A percentile compares a stretch with the other conserved stretches of the same genome.
Conservation (phyloP, 2,329 filamentous ascomycete species). For the Aureobasidium zeae region DNA sequence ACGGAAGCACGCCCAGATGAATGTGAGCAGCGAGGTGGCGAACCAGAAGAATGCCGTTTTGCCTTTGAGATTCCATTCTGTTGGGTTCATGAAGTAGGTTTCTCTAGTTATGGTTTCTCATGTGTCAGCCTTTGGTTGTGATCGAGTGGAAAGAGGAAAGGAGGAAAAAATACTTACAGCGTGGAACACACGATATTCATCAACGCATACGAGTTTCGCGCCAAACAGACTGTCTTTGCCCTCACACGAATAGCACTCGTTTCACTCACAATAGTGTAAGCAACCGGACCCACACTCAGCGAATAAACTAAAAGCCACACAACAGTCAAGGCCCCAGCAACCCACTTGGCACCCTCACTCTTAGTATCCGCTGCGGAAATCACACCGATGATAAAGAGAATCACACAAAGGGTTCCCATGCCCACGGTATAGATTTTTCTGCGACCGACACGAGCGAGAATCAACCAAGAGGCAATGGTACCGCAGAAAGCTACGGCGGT, state of each 20-base stretch:
- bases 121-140: constrained; percentile 28
- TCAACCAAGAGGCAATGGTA: constrained; percentile 35
- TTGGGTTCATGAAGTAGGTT: constrained; percentile 36
- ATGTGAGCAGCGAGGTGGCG: constrained; percentile 26
- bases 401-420: background rate
- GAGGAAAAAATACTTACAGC: background rate
- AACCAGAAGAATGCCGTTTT: constrained; percentile 38
- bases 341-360: constrained; percentile 30
- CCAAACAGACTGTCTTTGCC: constrained; percentile 31
- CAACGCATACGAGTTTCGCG: constrained; percentile 33
- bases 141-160: background rate
- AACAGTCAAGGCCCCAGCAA: constrained; percentile 32
- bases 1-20: constrained; percentile 32
- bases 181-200: constrained; percentile 25
- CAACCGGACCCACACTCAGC: constrained; percentile 31
- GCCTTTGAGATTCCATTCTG: constrained; percentile 32
- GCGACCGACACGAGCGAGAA: constrained; percentile 32
- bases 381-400: constrained; percentile 26
- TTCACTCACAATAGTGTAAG: constrained; percentile 33
- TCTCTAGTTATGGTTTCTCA: constrained; percentile 21
- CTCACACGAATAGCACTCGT: constrained; percentile 31
- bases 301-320: constrained; percentile 31
- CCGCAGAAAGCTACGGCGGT: constrained; percentile 34
- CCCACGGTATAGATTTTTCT: constrained; percentile 31
- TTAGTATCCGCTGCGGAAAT: constrained; percentile 33